Evolutionary conservation across 2,329 filamentous ascomycete species (phyloP).

Genomic region (Biscogniauxia mediterranea): DNA sequence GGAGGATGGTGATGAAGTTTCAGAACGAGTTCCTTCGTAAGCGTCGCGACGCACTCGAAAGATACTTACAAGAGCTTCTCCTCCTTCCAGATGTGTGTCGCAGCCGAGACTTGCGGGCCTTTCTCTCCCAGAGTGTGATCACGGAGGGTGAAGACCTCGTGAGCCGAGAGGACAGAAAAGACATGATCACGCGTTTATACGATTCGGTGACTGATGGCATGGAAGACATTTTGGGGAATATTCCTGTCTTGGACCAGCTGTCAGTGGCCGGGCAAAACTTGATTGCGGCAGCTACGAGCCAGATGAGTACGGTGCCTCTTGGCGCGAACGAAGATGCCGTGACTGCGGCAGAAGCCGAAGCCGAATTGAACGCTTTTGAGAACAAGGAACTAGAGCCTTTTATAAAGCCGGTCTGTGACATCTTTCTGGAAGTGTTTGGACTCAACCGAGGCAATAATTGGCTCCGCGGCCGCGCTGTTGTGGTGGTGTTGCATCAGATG

Average conservation of each 20-base stretch:
- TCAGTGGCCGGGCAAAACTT: constrained; percentile 91
- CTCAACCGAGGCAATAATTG: constrained; percentile 95
- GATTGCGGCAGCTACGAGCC: constrained; percentile 70
- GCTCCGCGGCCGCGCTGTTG: constrained; percentile 91
- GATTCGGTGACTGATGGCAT: constrained; percentile 97
- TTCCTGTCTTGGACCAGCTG: constrained; percentile 91
- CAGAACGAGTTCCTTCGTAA: constrained; percentile 96
- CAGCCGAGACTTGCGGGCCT: constrained; percentile 86
- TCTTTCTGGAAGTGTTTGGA: constrained; percentile 94
- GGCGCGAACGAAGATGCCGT: constrained; percentile 49
- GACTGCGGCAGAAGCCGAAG: constrained; percentile 76
- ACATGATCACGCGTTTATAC: constrained; percentile 93
- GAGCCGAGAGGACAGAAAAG: constrained; percentile 65
- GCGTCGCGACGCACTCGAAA: constrained; percentile 77
- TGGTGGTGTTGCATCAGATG: constrained; percentile 93
- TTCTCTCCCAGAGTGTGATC: constrained; percentile 85
- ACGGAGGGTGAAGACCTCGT: constrained; percentile 58
- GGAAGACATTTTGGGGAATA: constrained; percentile 96
- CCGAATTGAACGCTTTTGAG: constrained; percentile 90
- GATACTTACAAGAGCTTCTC: constrained; percentile 79
- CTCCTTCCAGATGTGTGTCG: constrained; percentile 90
- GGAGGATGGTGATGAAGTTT: constrained; percentile 92
- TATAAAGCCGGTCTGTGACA: constrained; percentile 96
- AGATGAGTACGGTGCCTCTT: constrained; percentile 57
- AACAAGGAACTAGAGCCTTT: constrained; percentile 88